Conservation (phyloP, 169 alveolate genomes). For the Prorocentrum cordatum region DNA sequence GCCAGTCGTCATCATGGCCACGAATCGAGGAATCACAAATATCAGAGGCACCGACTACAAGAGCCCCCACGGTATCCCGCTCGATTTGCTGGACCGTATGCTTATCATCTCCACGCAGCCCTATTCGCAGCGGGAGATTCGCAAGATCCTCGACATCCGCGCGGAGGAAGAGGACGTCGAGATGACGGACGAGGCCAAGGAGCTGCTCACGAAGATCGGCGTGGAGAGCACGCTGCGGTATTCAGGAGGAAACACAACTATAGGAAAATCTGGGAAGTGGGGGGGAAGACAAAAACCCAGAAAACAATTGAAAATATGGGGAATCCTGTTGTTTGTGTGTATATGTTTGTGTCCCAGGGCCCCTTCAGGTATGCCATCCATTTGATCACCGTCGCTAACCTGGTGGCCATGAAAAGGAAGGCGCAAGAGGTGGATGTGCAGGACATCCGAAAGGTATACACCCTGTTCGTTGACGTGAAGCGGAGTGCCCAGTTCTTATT, state of each 20-base stretch:
- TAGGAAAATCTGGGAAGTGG: too few relatives aligned
- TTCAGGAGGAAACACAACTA: too few relatives aligned
- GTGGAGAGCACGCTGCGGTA: constrained; percentile 91
- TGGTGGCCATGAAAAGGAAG: constrained; percentile 81
- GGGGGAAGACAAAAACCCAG: too few relatives aligned
- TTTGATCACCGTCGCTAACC: constrained; percentile 71
- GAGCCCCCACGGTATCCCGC: constrained; percentile 97
- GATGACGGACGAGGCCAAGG: constrained; percentile 91
- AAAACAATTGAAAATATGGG: too few relatives aligned
- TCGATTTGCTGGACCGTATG: constrained; percentile 95
- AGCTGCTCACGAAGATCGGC: constrained; percentile 91
- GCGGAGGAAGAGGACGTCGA: constrained; percentile 97
- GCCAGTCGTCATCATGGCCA: constrained; percentile 98
- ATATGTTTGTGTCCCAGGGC: too few relatives aligned
- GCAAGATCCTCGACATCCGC: constrained; percentile 89
- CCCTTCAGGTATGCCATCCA: constrained; percentile 87
- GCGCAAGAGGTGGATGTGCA: constrained; percentile 86
- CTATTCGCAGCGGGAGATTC: constrained; percentile 85
- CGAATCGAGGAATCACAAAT: constrained; percentile 89
- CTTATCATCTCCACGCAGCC: constrained; percentile 96
- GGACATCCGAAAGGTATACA: constrained; percentile 93
- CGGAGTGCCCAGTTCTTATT: constrained; percentile 91
- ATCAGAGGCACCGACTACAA: constrained; percentile 95
- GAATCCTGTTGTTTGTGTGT: too few relatives aligned
- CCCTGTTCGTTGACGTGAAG: constrained; percentile 92